Conservation (phyloP, 1,284 basidiomycete genomes). For the Naganishia sp. region DNA sequence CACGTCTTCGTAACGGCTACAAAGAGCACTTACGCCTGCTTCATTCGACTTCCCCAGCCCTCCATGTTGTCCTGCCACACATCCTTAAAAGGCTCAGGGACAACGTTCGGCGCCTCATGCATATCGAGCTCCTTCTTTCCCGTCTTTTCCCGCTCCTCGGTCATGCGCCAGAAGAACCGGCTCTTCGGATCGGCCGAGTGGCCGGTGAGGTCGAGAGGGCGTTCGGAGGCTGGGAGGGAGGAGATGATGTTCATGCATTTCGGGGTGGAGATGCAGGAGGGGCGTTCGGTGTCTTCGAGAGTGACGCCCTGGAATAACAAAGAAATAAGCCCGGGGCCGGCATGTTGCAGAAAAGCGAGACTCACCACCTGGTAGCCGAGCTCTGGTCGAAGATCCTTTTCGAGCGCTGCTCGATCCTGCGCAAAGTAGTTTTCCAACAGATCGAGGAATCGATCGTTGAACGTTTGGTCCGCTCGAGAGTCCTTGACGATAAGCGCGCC, state of each 20-base stretch:
- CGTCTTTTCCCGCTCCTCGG: constrained; percentile 13
- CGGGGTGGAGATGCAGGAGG: constrained; percentile 67
- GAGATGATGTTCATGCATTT: constrained; percentile 51
- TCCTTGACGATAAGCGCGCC: constrained; percentile 81
- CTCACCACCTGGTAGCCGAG: constrained; percentile 58
- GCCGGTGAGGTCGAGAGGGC: constrained; percentile 68
- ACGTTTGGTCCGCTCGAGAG: constrained; percentile 75
- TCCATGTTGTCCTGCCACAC: constrained; percentile 69
- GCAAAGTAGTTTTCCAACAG: constrained; percentile 82
- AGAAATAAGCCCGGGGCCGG: not conserved
- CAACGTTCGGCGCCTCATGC: constrained; percentile 67
- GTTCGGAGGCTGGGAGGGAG: constrained; percentile 66
- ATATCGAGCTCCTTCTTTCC: constrained; percentile 17
- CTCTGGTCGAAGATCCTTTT: constrained; percentile 76
- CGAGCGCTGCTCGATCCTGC: constrained; percentile 64
- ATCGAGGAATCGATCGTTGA: constrained; percentile 76
- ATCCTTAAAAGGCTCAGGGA: constrained; percentile 63
- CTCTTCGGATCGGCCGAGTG: constrained; percentile 87
- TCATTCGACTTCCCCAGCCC: constrained; percentile 82
- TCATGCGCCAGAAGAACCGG: constrained; percentile 52
- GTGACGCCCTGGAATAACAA: constrained; percentile 69
- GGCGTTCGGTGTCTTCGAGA: constrained; percentile 89
- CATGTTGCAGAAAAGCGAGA: not conserved
- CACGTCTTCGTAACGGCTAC: not conserved
- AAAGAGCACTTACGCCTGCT: constrained; percentile 65